Conservation (phyloP, 2,329 filamentous ascomycete species). For the Penicillium brasilianum region DNA sequence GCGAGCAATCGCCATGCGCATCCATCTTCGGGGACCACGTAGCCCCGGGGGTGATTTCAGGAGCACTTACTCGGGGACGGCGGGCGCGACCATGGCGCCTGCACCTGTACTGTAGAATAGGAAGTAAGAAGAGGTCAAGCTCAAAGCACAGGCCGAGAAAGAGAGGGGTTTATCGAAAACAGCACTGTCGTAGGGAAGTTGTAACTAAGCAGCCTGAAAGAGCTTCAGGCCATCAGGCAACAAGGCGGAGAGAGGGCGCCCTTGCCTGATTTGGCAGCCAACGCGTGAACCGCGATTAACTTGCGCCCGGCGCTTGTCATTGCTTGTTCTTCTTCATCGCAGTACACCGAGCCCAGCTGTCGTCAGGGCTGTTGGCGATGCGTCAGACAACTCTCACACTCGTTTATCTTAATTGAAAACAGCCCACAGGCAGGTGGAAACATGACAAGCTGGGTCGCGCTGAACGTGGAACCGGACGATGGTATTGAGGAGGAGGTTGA, state of each 20-base stretch:
- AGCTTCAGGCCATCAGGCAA: constrained; percentile 31
- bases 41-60: constrained; percentile 28
- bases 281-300: constrained; percentile 25
- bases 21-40: constrained; percentile 36
- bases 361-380: constrained; percentile 29
- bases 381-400: constrained; percentile 9
- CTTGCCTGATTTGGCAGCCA: constrained; percentile 25
- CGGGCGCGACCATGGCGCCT: constrained; percentile 71
- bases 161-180: neutral
- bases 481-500: constrained; percentile 89
- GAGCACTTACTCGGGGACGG: constrained; percentile 71
- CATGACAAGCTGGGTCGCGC: constrained; percentile 74
- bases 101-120: constrained; percentile 28
- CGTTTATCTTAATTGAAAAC: constrained; percentile 11
- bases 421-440: constrained; percentile 25
- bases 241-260: constrained; percentile 24
- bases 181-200: constrained; percentile 16
- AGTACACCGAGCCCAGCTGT: neutral
- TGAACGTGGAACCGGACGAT: constrained; percentile 94
- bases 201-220: constrained; percentile 21
- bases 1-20: constrained; percentile 27
- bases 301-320: constrained; percentile 7
- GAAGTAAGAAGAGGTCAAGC: constrained; percentile 1
- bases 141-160: neutral
- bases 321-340: neutral